Base-by-base conservation (phyloP, 1,284 basidiomycete species). In the Dichomitus squalens region DNA sequence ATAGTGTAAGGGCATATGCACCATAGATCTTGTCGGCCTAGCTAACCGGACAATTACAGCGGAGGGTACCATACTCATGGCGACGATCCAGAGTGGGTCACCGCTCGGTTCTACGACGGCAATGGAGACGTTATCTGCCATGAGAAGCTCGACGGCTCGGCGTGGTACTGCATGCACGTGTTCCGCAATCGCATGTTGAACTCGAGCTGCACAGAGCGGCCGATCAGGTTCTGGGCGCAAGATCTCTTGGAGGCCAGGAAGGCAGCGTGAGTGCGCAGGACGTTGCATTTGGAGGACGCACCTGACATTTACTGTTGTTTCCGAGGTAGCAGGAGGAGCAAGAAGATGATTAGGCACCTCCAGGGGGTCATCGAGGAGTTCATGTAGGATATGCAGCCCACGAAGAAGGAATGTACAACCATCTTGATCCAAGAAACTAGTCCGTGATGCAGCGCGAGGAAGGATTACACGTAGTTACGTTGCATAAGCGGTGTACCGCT, bases 401-500 rank as follows among this genome's bases (percentile, higher is more conserved):
- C 41, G n/a, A 27, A 44, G 25, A 44, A 44, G 25, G 11, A 31
- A 21, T 36, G 49, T 36, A 29, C 33, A 33, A 18, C 36, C 12
- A 36, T 44, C 39, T 44, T 44, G 20, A 34, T 43, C 21, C 40
- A 35, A 14, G 47, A 34, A n/a, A n/a, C n/a, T n/a, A n/a, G n/a
- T n/a, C n/a, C n/a, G 2, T 27, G 23, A 34, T 25, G 7, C 14
- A 29, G 31, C 36, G 11, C n/a, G 29, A 9, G 1, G 27, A 27
- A 12, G 27, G 9, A 40, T n/a, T 21, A 18, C 9, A 18, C 2
- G n/a, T 14, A 7, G 23, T 39, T 7, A 52, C 18, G 27, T 34
- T 7, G 34, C 43, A 20, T 12, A 7, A 3, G 46, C 50, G 1
- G 52, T 58, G 68, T 90, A 90, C 35, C 74, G 72, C 54, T 76